Percentiles rank a stretch among this genome's conserved stretches.
Evolutionary conservation across 805 yeast genomes (phyloP).

Genomic region (Yarrowia hollandica): DNA sequence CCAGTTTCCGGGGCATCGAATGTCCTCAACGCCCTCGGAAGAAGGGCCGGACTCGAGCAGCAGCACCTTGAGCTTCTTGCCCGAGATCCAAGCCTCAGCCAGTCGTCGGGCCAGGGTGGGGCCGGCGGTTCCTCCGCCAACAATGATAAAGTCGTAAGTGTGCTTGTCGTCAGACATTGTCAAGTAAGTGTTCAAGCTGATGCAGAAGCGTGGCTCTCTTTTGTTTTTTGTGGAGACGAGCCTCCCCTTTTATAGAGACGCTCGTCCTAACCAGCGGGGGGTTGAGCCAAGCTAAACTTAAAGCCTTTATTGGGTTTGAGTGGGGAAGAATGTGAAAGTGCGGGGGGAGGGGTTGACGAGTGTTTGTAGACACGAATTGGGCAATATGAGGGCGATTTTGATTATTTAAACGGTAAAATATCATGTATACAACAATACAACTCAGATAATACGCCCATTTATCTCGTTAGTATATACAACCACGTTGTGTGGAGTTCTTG

Average conservation of each 20-base stretch:
- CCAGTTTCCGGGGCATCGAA: conserved; percentile 38
- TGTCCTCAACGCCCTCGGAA: conserved; percentile 36
- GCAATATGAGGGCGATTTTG: not conserved
- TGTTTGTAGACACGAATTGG: too few species aligned
- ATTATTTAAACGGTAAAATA: too few species aligned
- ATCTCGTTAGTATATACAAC: too few species aligned
- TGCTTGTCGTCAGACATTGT: conserved; percentile 28
- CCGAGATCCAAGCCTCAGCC: conserved; percentile 36
- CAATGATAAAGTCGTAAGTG: conserved; percentile 37
- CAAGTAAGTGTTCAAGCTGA: not conserved
- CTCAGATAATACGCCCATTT: too few species aligned
- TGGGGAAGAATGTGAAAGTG: conserved; percentile 28
- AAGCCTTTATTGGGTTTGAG: not conserved
- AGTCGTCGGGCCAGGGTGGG: conserved; percentile 41
- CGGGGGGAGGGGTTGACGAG: not conserved
- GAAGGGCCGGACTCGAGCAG: conserved; percentile 42
- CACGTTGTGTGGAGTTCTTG: too few species aligned
- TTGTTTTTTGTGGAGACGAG: not conserved
- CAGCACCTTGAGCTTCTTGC: conserved; percentile 38
- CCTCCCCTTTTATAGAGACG: conserved; percentile 1
- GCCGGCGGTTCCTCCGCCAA: conserved; percentile 43
- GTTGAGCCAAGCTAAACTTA: conserved; percentile 3
- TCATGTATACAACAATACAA: too few species aligned
- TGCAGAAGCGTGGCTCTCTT: not conserved
- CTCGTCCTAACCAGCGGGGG: too few species aligned